Evolutionary conservation across 78 protist species (phyloP), one percentile per base, ranked within the genome.

Genomic region (Dictyostelium purpureum): DNA sequence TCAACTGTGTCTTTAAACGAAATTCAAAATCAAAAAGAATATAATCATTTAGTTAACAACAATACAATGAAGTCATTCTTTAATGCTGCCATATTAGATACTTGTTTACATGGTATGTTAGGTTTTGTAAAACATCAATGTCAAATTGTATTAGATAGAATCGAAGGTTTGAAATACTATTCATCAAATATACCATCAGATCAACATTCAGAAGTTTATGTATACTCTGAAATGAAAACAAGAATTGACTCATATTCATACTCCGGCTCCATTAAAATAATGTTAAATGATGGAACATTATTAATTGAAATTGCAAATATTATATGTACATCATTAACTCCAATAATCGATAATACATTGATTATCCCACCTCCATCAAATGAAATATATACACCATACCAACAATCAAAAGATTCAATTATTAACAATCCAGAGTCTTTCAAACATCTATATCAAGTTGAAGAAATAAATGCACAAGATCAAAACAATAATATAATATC

Each of bases 71-170:
- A 47, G 18, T 18, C 19, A 26, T 74, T 40, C 1, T 85, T 85
- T 51, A 85, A 85, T 73, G 56, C 76, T 28, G 51, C 82, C 18
- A 85, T 59, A 12, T 42, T 85, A 45, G 91, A 85, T 28, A 45
- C 74, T 85, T 73, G 38, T 45, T 33, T 85, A 14, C 91, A 85
- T 28, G 91, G 83, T 31, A 4, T 21, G 16, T 73, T 85, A 33
- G 52, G 73, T 7, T 35, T 73, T 18, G 12, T 85, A 26, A 24
- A 63, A 14, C 65, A 70, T 11, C 31, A 37, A n/a, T 24, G 56
- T 33, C 26, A 42, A n/a, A 35, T 85, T 42, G 75, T 85, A 16
- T 75, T 85, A 28, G 91, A 85, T 10, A 73, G 81, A 47, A 26
- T 85, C 21, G 56, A 51, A 61, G 49, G 76, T 73, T 31, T 85